Evolutionary conservation across 1,284 basidiomycete species (phyloP), one percentile per base, ranked within the genome.

Genomic region (Malassezia obtusa): DNA sequence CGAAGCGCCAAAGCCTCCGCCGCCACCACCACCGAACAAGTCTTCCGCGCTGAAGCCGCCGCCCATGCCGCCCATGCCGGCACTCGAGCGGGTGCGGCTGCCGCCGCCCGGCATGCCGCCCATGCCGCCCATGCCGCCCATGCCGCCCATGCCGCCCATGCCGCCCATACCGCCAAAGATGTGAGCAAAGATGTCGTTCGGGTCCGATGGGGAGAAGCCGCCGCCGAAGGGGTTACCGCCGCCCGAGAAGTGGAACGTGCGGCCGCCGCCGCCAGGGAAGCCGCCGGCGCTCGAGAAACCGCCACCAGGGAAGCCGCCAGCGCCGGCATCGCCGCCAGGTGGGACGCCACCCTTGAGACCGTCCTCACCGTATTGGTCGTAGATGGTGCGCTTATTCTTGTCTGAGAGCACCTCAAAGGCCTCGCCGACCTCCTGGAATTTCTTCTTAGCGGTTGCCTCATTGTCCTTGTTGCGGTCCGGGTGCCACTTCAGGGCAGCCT

Each of bases 381-480:
- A 98, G 25, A 96, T 77, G 0, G 87, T 79, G 43, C 89, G 84
- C 76, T 96, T 98, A 75, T 96, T 81, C 77, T 85, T 84, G 76
- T 96, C 91, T 49, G 82, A 87, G 48, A 96, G 82, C 43, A 96
- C 92, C 75, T 98, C 92, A 68, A 92, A 96, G 0, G 92, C 92
- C 78, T 98, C 92, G 22, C 87, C 87, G 54, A 94, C 86, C 80
- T 94, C 84, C 77, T 98, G 92, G 77, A 98, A 98, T 77, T 88
- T 94, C 68, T 83, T 81, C 9, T 83, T 84, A 0, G 92, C 86
- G 5, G 49, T 30, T 63, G 91, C 91, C 59, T 84, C 83, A 46
- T 77, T 77, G 38, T 84, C 83, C 49, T 78, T 77, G 75, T 92
- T 94, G 44, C 91, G 82, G 76, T 94, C 90, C 35, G 89, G 89